These are phyloP conservation scores for Phytophthora litchii DNA, from an alignment of 352 stramenopile species.

Conservation along the genomic window DNA sequence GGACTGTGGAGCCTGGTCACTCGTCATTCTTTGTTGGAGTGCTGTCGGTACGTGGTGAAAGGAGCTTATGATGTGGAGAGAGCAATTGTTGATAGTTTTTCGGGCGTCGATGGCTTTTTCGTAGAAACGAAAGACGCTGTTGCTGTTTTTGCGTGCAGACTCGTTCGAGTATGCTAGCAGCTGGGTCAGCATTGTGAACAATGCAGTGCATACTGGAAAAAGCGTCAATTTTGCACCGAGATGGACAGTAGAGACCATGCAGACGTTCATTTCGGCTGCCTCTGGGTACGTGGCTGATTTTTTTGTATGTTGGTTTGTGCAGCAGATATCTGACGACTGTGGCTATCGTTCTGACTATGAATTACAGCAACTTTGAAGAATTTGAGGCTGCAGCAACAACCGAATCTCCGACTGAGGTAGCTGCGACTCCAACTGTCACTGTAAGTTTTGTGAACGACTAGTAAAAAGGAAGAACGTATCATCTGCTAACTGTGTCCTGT, in stretches of 20 bases:
- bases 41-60: conserved; percentile 56
- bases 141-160: conserved; percentile 83
- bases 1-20: conserved; percentile 64
- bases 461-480: not conserved
- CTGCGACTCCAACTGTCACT: conserved; percentile 9
- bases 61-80: not conserved
- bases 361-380: conserved; percentile 44
- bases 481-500: conserved; percentile 12
- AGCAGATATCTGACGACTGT: not conserved
- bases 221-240: conserved; percentile 61
- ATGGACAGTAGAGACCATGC: conserved; percentile 76
- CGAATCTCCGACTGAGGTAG: conserved; percentile 31
- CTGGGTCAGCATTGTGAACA: conserved; percentile 85
- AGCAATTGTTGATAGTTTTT: conserved; percentile 5
- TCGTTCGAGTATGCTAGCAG: conserved; percentile 66
- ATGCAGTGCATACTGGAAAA: conserved; percentile 76
- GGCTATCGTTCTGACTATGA: not conserved
- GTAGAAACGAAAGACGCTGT: conserved; percentile 78
- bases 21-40: conserved; percentile 72
- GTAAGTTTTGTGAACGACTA: conserved; percentile 16
- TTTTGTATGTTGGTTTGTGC: not conserved
- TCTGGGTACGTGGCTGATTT: conserved; percentile 49
- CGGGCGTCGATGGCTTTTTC: not conserved
- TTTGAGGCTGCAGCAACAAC: conserved; percentile 18
- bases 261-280: conserved; percentile 73